Evolutionary conservation across 2,329 filamentous ascomycete species (phyloP).

Genomic region (Claviceps sorghi): DNA sequence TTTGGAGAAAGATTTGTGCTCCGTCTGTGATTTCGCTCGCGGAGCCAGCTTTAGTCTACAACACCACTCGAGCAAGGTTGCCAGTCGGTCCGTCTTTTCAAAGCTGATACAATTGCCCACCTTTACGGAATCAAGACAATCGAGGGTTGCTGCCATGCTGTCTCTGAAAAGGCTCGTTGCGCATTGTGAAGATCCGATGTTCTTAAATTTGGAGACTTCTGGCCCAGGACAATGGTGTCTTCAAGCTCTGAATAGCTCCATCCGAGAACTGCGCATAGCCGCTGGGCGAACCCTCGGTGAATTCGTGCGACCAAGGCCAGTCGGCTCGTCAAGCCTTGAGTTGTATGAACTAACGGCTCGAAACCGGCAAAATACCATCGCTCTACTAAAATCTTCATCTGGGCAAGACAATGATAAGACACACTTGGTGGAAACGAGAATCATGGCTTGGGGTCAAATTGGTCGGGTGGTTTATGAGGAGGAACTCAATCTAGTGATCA

Average conservation of each 20-base stretch:
- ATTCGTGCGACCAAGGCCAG: conserved; percentile 37
- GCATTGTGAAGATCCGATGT: conserved; percentile 44
- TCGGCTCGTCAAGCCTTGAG: not conserved
- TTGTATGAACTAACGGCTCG: conserved; percentile 14
- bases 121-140: conserved; percentile 40
- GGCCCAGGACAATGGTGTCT: conserved; percentile 66
- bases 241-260: conserved; percentile 65
- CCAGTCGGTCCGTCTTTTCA: conserved; percentile 29
- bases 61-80: conserved; percentile 15
- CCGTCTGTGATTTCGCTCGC: conserved; percentile 12
- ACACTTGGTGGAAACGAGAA: conserved; percentile 65
- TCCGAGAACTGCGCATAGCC: conserved; percentile 71
- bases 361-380: conserved; percentile 53
- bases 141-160: conserved; percentile 57
- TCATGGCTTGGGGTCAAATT: conserved; percentile 75
- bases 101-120: conserved; percentile 28
- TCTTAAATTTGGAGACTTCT: conserved; percentile 55
- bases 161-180: conserved; percentile 53
- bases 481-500: conserved; percentile 72
- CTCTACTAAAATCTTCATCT: conserved; percentile 57
- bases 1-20: conserved; percentile 7
- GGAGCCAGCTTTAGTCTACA: not conserved
- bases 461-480: conserved; percentile 64
- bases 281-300: conserved; percentile 54
- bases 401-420: conserved; percentile 44